phyloP scores from a whole-genome alignment of 345 rosid species.

The Populus deltoides region DNA sequence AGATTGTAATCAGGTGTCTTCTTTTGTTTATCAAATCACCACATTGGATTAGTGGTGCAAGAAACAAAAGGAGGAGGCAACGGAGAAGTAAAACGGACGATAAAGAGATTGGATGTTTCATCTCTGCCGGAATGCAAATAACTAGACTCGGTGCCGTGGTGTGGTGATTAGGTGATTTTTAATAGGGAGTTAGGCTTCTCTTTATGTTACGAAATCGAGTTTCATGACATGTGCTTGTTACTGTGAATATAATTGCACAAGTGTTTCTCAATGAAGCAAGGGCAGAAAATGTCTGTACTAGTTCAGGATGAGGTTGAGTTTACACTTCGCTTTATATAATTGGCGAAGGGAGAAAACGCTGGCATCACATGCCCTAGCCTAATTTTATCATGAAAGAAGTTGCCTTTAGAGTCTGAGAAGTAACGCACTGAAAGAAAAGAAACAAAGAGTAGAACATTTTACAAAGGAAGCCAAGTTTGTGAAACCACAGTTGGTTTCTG shows the following conservation, averaged over 20 bases:
- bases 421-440: background rate
- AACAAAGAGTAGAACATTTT: background rate
- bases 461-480: background rate
- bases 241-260: background rate
- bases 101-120: conserved; percentile 17
- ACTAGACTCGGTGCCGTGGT: too few relatives aligned
- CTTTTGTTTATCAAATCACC: conserved; percentile 43
- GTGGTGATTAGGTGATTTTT: background rate
- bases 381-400: background rate
- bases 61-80: conserved; percentile 8
- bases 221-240: background rate
- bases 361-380: background rate
- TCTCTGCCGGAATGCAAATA: conserved; percentile 5
- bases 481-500: background rate
- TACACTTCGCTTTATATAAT: too few relatives aligned
- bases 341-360: too few relatives aligned
- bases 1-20: conserved; percentile 65
- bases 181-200: background rate
- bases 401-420: background rate
- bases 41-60: conserved; percentile 12
- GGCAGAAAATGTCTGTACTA: background rate
- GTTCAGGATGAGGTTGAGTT: too few relatives aligned
- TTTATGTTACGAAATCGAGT: background rate
- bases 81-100: conserved; percentile 1
- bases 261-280: background rate